These are phyloP conservation scores for Boechera divaricarpa DNA, from an alignment of 345 rosid species.

Conservation along the genomic window DNA sequence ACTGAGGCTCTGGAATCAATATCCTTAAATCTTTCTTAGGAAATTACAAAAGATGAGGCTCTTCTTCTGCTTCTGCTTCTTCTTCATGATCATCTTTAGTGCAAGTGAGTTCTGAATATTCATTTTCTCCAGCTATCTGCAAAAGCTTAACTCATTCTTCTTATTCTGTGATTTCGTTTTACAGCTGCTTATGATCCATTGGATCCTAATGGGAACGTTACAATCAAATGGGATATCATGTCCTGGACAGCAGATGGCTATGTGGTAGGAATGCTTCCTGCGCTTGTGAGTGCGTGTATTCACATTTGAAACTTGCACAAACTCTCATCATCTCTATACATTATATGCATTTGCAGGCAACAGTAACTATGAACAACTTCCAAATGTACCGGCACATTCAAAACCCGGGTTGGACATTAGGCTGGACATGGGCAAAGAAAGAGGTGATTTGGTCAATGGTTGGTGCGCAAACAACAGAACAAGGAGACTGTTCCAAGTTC, in stretches of 20 bases:
- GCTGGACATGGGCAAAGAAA: constrained; percentile 95
- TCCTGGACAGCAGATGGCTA: constrained; percentile 92
- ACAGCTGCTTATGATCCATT: constrained; percentile 92
- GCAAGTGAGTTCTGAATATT: constrained; percentile 48
- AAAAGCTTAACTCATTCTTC: constrained; percentile 9
- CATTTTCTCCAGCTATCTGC: constrained; percentile 1
- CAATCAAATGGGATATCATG: constrained; percentile 89
- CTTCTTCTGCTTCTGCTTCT: constrained; percentile 45
- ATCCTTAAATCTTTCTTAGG: background rate
- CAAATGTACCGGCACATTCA: constrained; percentile 78
- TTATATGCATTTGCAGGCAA: constrained; percentile 57
- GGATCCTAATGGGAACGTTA: constrained; percentile 87
- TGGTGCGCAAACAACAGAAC: constrained; percentile 87
- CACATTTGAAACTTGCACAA: background rate
- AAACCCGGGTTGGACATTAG: constrained; percentile 83
- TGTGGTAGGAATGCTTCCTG: constrained; percentile 53
- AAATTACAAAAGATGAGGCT: constrained; percentile 49
- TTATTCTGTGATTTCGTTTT: constrained; percentile 17
- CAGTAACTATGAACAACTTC: constrained; percentile 73
- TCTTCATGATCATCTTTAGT: constrained; percentile 52
- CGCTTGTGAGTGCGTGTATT: background rate
- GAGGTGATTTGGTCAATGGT: constrained; percentile 83
- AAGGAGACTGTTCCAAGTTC: constrained; percentile 97
- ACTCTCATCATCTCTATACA: constrained; percentile 26
- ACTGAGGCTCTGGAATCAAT: constrained; percentile 3